A percentile compares a stretch with the other conserved stretches of the same genome.
These are phyloP conservation scores for Yarrowia galli DNA, from an alignment of 1,139 yeast genomes.

Conservation along the genomic window DNA sequence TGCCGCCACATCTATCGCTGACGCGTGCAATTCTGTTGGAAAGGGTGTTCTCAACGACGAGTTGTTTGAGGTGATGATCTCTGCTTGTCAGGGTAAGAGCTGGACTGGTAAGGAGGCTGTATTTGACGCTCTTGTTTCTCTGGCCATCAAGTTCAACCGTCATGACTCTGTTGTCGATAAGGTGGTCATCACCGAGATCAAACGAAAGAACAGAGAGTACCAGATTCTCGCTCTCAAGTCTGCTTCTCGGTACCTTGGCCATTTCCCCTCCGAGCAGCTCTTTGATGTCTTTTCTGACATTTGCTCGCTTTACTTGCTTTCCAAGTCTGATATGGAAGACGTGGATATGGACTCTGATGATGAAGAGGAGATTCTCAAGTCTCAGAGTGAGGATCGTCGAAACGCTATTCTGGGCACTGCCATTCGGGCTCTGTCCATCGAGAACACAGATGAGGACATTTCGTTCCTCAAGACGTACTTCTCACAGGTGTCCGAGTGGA, in stretches of 20 bases:
- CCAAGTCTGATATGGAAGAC: slow-evolving; percentile 41
- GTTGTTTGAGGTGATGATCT: slow-evolving; percentile 63
- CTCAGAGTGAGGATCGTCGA: slow-evolving; percentile 40
- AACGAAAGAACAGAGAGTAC: slow-evolving; percentile 71
- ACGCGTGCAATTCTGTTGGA: slow-evolving; percentile 56
- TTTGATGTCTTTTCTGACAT: slow-evolving; percentile 50
- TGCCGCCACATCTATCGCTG: slow-evolving; percentile 73
- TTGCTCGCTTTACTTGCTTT: slow-evolving; percentile 46
- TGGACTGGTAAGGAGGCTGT: slow-evolving; percentile 90
- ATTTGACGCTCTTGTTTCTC: slow-evolving; percentile 70
- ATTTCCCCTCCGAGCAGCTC: slow-evolving; percentile 49
- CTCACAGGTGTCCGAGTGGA: slow-evolving; percentile 23
- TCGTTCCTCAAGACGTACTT: slow-evolving; percentile 8
- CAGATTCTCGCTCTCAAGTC: slow-evolving; percentile 53
- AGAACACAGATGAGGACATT: slow-evolving; percentile 12
- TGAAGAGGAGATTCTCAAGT: slow-evolving; percentile 45
- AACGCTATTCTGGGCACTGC: slow-evolving; percentile 29
- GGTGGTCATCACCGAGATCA: slow-evolving; percentile 65
- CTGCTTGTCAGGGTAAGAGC: slow-evolving; percentile 76
- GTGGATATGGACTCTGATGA: slow-evolving; percentile 47
- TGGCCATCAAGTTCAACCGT: slow-evolving; percentile 55
- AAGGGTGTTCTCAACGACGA: slow-evolving; percentile 44
- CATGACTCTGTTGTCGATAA: slow-evolving; percentile 54
- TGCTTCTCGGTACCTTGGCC: slow-evolving; percentile 46
- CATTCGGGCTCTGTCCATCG: slow-evolving; percentile 24